Evolutionary conservation across 768 basidiomycete species (phyloP).

Genomic region (Omphalotus guepiniiformis): DNA sequence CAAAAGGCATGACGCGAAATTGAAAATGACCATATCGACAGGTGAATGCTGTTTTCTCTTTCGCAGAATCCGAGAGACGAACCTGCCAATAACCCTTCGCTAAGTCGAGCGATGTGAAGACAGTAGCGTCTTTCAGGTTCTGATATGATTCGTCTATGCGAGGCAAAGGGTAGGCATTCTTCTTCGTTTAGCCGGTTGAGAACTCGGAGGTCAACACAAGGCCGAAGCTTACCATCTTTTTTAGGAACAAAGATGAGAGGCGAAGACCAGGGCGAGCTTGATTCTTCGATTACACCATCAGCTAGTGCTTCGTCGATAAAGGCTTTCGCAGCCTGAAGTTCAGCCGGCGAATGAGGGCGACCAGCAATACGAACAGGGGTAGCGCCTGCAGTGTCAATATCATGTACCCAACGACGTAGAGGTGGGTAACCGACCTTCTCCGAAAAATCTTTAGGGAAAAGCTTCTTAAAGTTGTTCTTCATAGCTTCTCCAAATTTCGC

Average conservation of each 20-base stretch:
- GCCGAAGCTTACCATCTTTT: not conserved
- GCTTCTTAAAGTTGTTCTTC: not conserved
- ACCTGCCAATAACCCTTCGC: constrained; percentile 28
- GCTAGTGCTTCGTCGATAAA: constrained; percentile 1
- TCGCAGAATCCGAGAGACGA: constrained; percentile 27
- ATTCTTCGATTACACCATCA: not conserved
- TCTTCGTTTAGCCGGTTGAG: not conserved
- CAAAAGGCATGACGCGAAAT: constrained; percentile 28
- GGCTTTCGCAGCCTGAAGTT: constrained; percentile 1
- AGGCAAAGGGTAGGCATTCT: constrained; percentile 7
- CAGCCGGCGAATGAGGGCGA: not conserved
- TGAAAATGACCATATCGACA: constrained; percentile 32
- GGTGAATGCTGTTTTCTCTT: constrained; percentile 33
- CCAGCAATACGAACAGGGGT: constrained; percentile 2
- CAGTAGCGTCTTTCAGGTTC: constrained; percentile 13
- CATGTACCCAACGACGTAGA: not conserved
- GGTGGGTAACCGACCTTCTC: constrained; percentile 2
- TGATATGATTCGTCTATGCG: constrained; percentile 13
- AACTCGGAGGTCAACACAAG: constrained; percentile 1
- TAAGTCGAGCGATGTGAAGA: constrained; percentile 30
- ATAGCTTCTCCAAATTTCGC: not conserved
- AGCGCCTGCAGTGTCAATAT: constrained; percentile 2
- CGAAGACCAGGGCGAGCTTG: constrained; percentile 2
- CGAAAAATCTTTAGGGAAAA: not conserved
- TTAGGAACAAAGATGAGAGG: not conserved